Evolutionary conservation across 345 rosid species (phyloP).

Genomic region (Arabis hirsuta): DNA sequence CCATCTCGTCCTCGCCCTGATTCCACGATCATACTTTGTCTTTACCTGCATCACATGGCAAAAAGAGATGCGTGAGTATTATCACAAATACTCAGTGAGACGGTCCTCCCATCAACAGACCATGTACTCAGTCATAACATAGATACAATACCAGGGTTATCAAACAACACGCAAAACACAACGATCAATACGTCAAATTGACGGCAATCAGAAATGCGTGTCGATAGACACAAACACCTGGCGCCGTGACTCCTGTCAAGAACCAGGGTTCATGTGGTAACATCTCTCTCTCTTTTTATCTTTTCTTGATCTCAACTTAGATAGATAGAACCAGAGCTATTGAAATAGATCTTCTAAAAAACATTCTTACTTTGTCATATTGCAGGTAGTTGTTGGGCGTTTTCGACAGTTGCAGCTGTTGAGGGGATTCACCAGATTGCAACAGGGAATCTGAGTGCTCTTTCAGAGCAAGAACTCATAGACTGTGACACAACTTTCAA

Average conservation of each 20-base stretch:
- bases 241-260: conserved; percentile 77
- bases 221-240: too few species aligned
- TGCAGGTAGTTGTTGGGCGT: conserved; percentile 96
- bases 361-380: neutral
- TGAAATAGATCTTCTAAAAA: neutral
- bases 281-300: conserved; percentile 27
- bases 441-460: conserved; percentile 64
- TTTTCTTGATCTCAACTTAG: conserved; percentile 20
- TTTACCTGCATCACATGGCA: too few species aligned
- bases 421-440: conserved; percentile 87
- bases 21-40: too few species aligned
- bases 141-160: too few species aligned
- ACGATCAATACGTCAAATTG: too few species aligned
- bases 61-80: too few species aligned
- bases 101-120: too few species aligned
- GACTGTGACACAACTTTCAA: conserved; percentile 69
- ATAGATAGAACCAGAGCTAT: conserved; percentile 40
- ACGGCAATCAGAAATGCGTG: too few species aligned
- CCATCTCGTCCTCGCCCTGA: too few species aligned
- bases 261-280: conserved; percentile 85
- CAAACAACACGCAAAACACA: too few species aligned
- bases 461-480: conserved; percentile 89
- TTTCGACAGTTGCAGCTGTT: conserved; percentile 86
- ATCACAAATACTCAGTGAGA: too few species aligned
- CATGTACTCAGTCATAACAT: too few species aligned